These are phyloP conservation scores for Nicotiana attenuata DNA, from an alignment of 257 asterid genomes.

Conservation along the genomic window DNA sequence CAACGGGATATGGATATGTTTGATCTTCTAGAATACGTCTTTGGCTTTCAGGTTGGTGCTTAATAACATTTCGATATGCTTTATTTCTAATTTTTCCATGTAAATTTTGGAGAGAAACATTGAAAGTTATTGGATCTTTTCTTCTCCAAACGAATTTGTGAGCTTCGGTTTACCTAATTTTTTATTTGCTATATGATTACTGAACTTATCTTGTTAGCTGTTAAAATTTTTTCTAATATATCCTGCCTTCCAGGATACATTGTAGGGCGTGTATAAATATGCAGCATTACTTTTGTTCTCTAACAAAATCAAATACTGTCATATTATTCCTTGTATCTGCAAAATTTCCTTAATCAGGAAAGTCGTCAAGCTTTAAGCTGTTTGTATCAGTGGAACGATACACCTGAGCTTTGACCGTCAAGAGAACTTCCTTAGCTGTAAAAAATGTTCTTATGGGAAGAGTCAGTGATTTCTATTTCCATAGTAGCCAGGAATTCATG, in stretches of 20 bases:
- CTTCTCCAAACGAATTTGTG: background rate
- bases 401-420: background rate
- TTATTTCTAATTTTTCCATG: background rate
- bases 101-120: background rate
- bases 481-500: background rate
- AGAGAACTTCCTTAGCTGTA: background rate
- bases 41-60: conserved; percentile 82
- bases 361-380: background rate
- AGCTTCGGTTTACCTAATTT: background rate
- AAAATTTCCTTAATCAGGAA: background rate
- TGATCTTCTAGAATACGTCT: conserved; percentile 85
- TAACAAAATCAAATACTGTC: background rate
- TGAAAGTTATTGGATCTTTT: too few species aligned
- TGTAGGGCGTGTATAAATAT: background rate
- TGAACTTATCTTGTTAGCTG: background rate
- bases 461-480: background rate
- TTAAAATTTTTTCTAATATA: background rate
- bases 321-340: background rate
- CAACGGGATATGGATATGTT: conserved; percentile 83
- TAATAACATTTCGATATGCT: background rate
- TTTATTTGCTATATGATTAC: background rate
- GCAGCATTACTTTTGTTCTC: background rate
- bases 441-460: background rate
- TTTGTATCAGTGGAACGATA: background rate
- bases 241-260: background rate